Evolutionary conservation across 2,329 filamentous ascomycete species (phyloP), one percentile per base, ranked within the genome.

Genomic region (Annulohypoxylon truncatum): DNA sequence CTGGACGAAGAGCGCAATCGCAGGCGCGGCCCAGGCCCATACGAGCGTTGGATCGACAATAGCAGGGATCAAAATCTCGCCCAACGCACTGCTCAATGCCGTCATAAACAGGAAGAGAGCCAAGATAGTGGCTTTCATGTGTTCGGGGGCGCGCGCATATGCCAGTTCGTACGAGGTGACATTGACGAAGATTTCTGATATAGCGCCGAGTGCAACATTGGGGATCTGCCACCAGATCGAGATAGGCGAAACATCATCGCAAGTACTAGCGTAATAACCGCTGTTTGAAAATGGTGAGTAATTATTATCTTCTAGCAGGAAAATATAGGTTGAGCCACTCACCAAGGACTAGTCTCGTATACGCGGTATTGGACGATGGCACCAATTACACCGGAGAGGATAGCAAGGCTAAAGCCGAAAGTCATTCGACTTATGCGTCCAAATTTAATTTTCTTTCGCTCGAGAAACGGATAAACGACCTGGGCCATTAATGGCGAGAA

Each of bases 141-240:
- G 85, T 58, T 84, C 83, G 1, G 89, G 89, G 0, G 90, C 88
- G 73, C 90, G 90, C 72, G 87, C 88, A 77, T 88, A 92, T 6
- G 88, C 89, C 67, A 91, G 89, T 75, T 92, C 89, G 50, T 90
- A 83, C 50, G 85, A 82, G 1, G 89, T 90, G 56, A 91, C 87
- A 50, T 86, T 88, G 31, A 84, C 83, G 68, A 89, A 85, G 70
- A 89, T 84, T 74, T 89, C 85, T 1, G 83, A 82, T 24, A 85
- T 78, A 22, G 83, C 85, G 38, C 85, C 83, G 2, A 88, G 78
- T 4, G 82, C 76, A 70, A 86, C 85, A 31, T 82, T 79, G 20
- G 83, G 82, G 1, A 84, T 77, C 65, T 87, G 83, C 60, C 82
- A 79, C 81, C 84, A 87, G 29, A 88, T 83, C 38, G 82, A 82